Evolutionary conservation across 2,329 filamentous ascomycete species (phyloP).

Genomic region (Pseudocercospora fijiensis): DNA sequence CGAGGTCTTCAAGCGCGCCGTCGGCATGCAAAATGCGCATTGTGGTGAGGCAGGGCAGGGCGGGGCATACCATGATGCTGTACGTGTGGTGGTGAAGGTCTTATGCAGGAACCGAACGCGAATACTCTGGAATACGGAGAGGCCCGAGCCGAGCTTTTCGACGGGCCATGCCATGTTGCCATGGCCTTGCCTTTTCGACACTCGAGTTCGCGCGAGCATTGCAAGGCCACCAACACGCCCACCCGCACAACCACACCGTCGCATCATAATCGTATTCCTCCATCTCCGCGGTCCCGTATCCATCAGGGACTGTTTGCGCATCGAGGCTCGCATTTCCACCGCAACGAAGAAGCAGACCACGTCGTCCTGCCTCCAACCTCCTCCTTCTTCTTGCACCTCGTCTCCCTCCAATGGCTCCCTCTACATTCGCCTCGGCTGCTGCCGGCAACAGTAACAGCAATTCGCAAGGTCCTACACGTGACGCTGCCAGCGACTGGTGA

Average conservation of each 20-base stretch:
- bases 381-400: background rate
- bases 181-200: background rate
- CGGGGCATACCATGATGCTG: background rate
- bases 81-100: background rate
- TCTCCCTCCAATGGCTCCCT: conserved; percentile 43
- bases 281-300: background rate
- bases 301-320: background rate
- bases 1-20: background rate
- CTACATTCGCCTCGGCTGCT: conserved; percentile 53
- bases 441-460: conserved; percentile 47
- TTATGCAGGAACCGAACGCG: background rate
- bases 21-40: background rate
- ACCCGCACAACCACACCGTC: background rate
- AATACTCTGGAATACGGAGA: background rate
- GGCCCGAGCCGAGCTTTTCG: background rate
- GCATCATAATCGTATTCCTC: background rate
- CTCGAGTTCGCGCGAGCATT: background rate
- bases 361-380: background rate
- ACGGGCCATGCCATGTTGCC: background rate
- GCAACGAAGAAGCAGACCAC: background rate
- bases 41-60: background rate
- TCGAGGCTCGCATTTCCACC: background rate
- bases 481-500: conserved; percentile 49
- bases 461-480: conserved; percentile 42
- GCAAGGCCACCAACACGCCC: background rate